Conservation (phyloP, 495 filamentous ascomycete species). For the Aspergillus nanangensis region DNA sequence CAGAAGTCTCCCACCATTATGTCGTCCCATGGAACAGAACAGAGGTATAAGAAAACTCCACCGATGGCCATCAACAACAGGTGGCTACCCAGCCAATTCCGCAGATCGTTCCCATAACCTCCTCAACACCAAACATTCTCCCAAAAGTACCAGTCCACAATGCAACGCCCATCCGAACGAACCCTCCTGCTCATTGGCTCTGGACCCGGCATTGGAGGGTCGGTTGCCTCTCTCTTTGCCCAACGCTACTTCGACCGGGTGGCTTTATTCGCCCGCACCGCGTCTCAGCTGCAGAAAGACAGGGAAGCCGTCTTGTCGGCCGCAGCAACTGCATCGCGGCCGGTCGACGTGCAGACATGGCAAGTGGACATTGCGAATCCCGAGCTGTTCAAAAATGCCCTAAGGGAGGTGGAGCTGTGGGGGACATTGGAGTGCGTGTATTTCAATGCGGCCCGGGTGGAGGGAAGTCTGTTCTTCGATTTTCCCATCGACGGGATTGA, state of each 20-base stretch:
- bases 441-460: constrained; percentile 6
- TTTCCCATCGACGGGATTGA: constrained; percentile 1
- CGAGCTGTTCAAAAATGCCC: background rate
- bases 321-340: background rate
- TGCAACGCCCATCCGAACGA: background rate
- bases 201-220: constrained; percentile 3
- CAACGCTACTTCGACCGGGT: background rate
- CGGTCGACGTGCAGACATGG: background rate
- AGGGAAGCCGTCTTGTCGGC: background rate
- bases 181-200: constrained; percentile 3
- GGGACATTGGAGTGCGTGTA: constrained; percentile 2
- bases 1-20: no score
- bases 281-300: background rate
- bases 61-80: no score
- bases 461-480: background rate
- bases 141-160: background rate
- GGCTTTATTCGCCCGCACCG: constrained; percentile 1
- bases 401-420: background rate
- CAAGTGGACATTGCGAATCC: background rate
- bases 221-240: constrained; percentile 1
- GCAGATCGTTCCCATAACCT: background rate
- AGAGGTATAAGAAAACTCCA: no score
- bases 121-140: background rate
- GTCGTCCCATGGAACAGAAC: no score
- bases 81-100: background rate